Evolutionary conservation across 441 rosid genomes (phyloP).

Genomic region (Mallotus japonicus): DNA sequence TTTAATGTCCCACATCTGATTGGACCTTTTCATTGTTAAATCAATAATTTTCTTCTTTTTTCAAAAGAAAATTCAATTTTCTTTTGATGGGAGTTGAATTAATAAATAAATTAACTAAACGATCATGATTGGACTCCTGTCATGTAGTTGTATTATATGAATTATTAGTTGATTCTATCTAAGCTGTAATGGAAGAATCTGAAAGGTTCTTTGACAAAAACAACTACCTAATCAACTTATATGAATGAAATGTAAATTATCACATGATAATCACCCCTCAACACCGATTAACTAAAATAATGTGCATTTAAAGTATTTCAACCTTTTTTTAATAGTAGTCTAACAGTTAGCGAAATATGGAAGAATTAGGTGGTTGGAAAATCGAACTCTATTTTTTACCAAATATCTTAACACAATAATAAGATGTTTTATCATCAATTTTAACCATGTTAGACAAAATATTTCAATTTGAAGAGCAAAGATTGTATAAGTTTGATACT

Average conservation of each 20-base stretch:
- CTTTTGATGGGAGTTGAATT: neutral
- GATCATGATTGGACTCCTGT: constrained; percentile 14
- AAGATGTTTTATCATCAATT: too few species aligned
- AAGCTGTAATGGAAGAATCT: constrained; percentile 17
- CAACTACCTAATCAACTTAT: constrained; percentile 1
- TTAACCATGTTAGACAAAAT: too few species aligned
- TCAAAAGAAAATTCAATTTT: too few species aligned
- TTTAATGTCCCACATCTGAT: constrained; percentile 10
- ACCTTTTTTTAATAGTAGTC: neutral
- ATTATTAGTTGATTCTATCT: constrained; percentile 19
- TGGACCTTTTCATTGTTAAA: constrained; percentile 6
- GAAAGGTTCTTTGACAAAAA: constrained; percentile 15
- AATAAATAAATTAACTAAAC: constrained; percentile 17
- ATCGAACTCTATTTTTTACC: too few species aligned
- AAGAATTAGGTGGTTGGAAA: too few species aligned
- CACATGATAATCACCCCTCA: constrained; percentile 1
- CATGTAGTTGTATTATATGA: constrained; percentile 7
- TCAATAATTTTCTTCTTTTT: neutral
- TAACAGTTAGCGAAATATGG: too few species aligned
- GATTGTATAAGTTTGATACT: too few species aligned
- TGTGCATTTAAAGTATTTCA: neutral
- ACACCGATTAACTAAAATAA: neutral
- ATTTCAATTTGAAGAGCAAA: too few species aligned
- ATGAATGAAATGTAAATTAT: neutral
- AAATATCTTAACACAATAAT: too few species aligned